Evolutionary conservation across 176 grass and related monocot genomes (phyloP), one percentile per base, ranked within the genome.

Genomic region (Avena eriantha): DNA sequence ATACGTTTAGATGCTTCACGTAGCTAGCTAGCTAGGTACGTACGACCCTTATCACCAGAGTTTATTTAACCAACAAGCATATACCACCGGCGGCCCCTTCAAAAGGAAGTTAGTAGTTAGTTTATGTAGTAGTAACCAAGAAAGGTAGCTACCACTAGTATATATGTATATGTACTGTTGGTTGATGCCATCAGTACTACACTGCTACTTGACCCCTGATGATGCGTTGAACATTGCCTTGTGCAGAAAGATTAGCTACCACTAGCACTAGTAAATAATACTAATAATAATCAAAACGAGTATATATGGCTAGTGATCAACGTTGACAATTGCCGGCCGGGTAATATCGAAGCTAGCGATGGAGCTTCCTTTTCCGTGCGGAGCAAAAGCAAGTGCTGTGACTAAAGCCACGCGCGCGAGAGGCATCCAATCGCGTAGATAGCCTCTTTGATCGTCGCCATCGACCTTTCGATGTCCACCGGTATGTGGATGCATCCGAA

Each of bases 401-500:
- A 91, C 85, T 76, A 91, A 91, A 91, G 89, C 68, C 41, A 4
- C 3, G 41, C 70, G 21, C 39, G n/a, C 70, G 55, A 34, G 39
- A 41, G 5, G 39, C 67, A 83, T 41, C 68, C 80, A 79, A 80
- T 79, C 55, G 84, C 54, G 31, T 29, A 29, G 29, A 29, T 84
- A 81, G 83, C 47, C 47, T 48, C 46, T 89, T 67, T 4, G 46
- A 58, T 49, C 74, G 56, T 22, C 50, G 31, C 75, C 69, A 17
- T 58, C 77, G 39, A 41, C 39, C 1, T 87, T 83, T 90, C 57
- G 24, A 51, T 90, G 80, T 77, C 22, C 76, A 39, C 79, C 84
- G 22, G 76, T 84, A 66, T 36, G 36, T 85, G 85, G 89, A 81
- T 84, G 69, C 81, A 68, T 90, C 75, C 75, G 87, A 84, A 87